Conservation (phyloP, 2,329 filamentous ascomycete species). For the Dactylellina parvicollis region DNA sequence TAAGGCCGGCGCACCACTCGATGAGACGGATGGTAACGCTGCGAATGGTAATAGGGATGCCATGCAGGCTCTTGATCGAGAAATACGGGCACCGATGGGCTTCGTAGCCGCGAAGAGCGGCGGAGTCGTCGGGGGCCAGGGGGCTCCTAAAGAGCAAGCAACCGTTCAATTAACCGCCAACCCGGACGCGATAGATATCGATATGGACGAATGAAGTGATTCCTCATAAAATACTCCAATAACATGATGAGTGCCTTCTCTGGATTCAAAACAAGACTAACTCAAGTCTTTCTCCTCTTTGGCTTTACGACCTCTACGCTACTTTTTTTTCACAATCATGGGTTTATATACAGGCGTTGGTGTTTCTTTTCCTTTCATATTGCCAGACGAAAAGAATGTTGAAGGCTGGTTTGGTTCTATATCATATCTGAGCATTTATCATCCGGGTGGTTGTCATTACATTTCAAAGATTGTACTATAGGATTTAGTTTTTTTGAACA, state of each 20-base stretch:
- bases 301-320: constrained; percentile 8
- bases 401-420: constrained; percentile 6
- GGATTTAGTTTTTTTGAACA: constrained; percentile 33
- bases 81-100: constrained; percentile 85
- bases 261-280: not conserved
- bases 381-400: constrained; percentile 30
- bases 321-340: constrained; percentile 31
- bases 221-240: not conserved
- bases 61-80: constrained; percentile 87
- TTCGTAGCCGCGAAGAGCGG: constrained; percentile 87
- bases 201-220: constrained; percentile 70
- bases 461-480: constrained; percentile 52
- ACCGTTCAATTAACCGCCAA: constrained; percentile 70
- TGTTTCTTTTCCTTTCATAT: constrained; percentile 21
- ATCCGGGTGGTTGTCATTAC: not conserved
- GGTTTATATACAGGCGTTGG: constrained; percentile 48
- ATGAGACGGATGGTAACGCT: constrained; percentile 64
- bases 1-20: constrained; percentile 63
- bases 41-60: constrained; percentile 73
- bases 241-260: not conserved
- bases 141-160: constrained; percentile 57
- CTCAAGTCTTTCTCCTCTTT: not conserved
- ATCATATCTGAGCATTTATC: constrained; percentile 18
- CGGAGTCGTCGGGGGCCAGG: constrained; percentile 71
- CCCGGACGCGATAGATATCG: constrained; percentile 85